Evolutionary conservation across 2,329 filamentous ascomycete genomes (phyloP), one percentile per base, ranked within the genome.

Genomic region (Aspergillus tubingensis): DNA sequence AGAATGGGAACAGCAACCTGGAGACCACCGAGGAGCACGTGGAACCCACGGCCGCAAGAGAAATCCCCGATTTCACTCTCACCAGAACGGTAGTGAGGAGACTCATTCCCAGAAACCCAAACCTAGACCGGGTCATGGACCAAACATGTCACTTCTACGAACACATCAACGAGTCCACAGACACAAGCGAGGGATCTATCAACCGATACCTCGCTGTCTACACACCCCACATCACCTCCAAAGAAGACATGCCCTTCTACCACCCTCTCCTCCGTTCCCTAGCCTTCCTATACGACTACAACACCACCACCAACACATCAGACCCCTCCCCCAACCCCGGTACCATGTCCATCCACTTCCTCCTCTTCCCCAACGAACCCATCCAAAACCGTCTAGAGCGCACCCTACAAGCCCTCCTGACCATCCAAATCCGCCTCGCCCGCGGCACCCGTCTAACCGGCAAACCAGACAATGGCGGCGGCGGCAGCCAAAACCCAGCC

Each of bases 141-240:
- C 94, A 98, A 76, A 96, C 92, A 2, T 96, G 92, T 74, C 83
- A 91, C 58, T 84, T 93, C 63, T 91, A 91, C 53, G 59, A 68
- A 10, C 51, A 41, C 1, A 44, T 21, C 19, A 6, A 44, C 17
- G 11, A 44, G 41, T 25, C 23, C 25, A 54, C 57, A n/a, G 54
- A 61, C 11, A 19, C 50, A 48, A 54, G 62, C 43, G 44, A 50
- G 50, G 60, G 8, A 38, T 32, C 17, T 48, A 58, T 21, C 57
- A 69, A 67, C 8, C 66, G 67, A 2, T 62, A 69, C 32, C 77
- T 94, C 55, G 86, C 96, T 15, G 75, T 96, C 36, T 96, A 96
- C 73, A 81, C 90, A 5, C 92, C 94, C 7, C 92, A 96, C 75
- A 82, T 86, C 8, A 74, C 82, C 32, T 79, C 79, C 1, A 78